phyloP scores from a whole-genome alignment of 2,329 filamentous ascomycete genomes.

The Ophiocordyceps camponoti-leonardi region DNA sequence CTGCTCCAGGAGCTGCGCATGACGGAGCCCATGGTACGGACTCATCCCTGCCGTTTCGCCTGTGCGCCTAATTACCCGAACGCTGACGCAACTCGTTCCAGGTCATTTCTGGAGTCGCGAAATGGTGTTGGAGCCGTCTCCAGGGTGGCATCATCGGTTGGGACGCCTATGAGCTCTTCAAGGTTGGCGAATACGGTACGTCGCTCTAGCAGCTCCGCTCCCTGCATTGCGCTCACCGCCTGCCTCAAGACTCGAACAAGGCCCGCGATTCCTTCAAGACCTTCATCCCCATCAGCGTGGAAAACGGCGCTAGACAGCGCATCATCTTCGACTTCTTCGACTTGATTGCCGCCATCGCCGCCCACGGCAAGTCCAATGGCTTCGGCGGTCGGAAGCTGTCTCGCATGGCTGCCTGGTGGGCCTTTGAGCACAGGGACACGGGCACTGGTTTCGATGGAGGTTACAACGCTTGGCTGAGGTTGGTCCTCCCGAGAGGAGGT shows the following conservation, averaged over 20 bases:
- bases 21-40: conserved; percentile 75
- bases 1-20: conserved; percentile 78
- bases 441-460: conserved; percentile 88
- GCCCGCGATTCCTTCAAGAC: conserved; percentile 89
- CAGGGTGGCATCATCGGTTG: conserved; percentile 85
- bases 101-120: conserved; percentile 85
- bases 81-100: conserved; percentile 16
- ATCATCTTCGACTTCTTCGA: conserved; percentile 98
- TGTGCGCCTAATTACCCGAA: neutral
- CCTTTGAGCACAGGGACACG: conserved; percentile 77
- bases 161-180: conserved; percentile 95
- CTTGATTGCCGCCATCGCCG: conserved; percentile 74
- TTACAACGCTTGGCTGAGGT: conserved; percentile 78
- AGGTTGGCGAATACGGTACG: conserved; percentile 78
- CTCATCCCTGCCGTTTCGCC: neutral
- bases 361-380: conserved; percentile 84
- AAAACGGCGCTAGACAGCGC: conserved; percentile 65
- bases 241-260: conserved; percentile 61
- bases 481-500: too few species aligned
- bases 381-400: conserved; percentile 88
- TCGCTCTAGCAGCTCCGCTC: neutral
- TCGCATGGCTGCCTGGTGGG: conserved; percentile 95
- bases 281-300: conserved; percentile 86
- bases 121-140: conserved; percentile 96
- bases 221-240: neutral